Conservation (phyloP, 169 alveolate genomes). For the Cardiosporidium cionae region DNA sequence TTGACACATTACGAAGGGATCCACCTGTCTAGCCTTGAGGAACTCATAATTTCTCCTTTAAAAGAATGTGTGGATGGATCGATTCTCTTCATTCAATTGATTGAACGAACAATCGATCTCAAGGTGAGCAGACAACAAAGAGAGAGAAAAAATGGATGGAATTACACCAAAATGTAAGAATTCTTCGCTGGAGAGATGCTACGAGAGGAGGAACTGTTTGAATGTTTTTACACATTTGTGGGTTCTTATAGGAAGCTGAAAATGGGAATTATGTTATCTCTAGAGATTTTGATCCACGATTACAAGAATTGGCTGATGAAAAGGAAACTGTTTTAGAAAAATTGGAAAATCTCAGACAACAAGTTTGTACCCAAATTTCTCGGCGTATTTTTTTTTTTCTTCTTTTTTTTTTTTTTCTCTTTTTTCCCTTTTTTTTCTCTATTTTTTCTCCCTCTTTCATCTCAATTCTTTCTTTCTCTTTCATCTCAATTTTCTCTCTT, state of each 20-base stretch:
- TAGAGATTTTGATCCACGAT: slow-evolving; percentile 61
- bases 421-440: not conserved
- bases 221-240: not conserved
- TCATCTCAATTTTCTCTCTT: not conserved
- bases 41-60: slow-evolving; percentile 51
- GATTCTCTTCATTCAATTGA: slow-evolving; percentile 67
- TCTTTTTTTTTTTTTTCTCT: not conserved
- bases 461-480: not conserved
- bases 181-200: too few relatives aligned
- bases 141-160: too few relatives aligned
- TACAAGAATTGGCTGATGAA: slow-evolving; percentile 53
- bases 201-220: not conserved
- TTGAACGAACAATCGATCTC: slow-evolving; percentile 82
- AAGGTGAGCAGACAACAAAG: too few relatives aligned
- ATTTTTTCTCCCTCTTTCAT: not conserved
- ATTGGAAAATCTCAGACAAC: slow-evolving; percentile 67
- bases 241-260: slow-evolving; percentile 64
- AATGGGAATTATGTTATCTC: slow-evolving; percentile 71
- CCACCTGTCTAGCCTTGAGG: slow-evolving; percentile 38
- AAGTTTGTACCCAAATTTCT: slow-evolving; percentile 1
- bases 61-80: slow-evolving; percentile 59
- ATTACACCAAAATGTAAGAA: too few relatives aligned
- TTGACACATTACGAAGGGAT: slow-evolving; percentile 49
- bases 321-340: slow-evolving; percentile 51
- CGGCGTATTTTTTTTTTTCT: not conserved